Base-by-base conservation (phyloP, 495 filamentous ascomycete species). In the Usnea hakonensis region DNA sequence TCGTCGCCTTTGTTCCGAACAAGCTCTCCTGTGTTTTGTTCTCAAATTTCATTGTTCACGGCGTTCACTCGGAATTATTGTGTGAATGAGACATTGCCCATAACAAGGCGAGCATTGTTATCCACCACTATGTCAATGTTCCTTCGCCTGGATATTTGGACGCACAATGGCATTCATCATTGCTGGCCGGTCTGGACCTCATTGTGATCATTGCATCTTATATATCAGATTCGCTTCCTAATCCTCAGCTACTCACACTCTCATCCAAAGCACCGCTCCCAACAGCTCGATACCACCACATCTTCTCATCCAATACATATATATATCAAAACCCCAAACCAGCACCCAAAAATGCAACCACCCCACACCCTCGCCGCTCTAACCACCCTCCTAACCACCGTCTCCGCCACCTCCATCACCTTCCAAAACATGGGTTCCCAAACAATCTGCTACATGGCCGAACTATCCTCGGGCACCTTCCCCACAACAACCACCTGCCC, bases 371-470 rank as follows among this genome's bases (percentile, higher is more conserved):
- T 50, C 46, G 4, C 26, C 46, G 0, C 46, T 7, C 23, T 50
- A 2, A 13, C 28, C 21, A 30, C 40, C 17, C 9, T 57, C 9
- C 40, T 57, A 7, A 38, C 60, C 23, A 23, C 41, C 5, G 30
- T 33, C 21, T 28, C 52, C 32, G 53, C 60, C 14, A 48, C 35
- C 19, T 36, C 52, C 21, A 63, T 63, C 7, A 63, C 38, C n/a
- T 44, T 66, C 40, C 35, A 37, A 7, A 66, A 66, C 48, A 54
- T 40, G 38, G 43, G 44, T 19, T 32, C 48, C 8, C 9, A 55
- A 19, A 13, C 36, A 40, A 57, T 63, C 38, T 61, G 61, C 60
- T 66, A 66, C 37, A 63, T 60, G 43, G 57, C 57, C 23, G 60
- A 66, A 19, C 14, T 52, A 21, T 59, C 56, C 43, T 36, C 23